Conservation (phyloP, 2,329 filamentous ascomycete species). For the Calonectria naviculata region DNA sequence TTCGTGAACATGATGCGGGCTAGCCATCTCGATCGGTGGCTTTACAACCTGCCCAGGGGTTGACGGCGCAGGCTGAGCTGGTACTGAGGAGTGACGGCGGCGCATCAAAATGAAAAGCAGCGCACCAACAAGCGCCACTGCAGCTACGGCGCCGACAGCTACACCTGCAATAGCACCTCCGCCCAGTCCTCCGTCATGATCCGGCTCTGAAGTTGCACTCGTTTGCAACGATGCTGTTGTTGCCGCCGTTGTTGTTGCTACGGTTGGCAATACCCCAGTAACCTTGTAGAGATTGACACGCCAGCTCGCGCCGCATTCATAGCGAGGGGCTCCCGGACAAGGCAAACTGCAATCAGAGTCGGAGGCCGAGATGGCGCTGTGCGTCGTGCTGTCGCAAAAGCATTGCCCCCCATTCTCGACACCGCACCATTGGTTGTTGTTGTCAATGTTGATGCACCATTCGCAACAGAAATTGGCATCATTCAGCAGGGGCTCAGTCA, state of each 20-base stretch:
- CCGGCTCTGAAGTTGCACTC: neutral
- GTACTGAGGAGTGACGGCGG: neutral
- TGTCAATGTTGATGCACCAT: slow-evolving; percentile 1
- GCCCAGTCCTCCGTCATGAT: neutral
- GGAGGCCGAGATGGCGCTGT: neutral
- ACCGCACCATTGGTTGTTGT: neutral
- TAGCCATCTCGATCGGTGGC: neutral
- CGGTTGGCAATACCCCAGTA: neutral
- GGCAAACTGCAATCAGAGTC: neutral
- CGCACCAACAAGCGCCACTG: neutral
- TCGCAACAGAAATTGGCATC: neutral
- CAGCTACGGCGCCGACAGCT: neutral
- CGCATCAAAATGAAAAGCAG: neutral
- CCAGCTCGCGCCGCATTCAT: neutral
- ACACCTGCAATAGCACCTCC: neutral
- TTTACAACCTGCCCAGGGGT: neutral
- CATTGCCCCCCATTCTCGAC: neutral
- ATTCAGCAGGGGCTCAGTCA: neutral
- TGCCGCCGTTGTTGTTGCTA: neutral
- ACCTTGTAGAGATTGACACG: slow-evolving; percentile 1
- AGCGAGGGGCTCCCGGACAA: neutral
- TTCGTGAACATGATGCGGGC: neutral
- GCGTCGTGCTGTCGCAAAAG: neutral
- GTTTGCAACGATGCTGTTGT: neutral
- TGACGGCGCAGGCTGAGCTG: neutral